Conservation (phyloP, 192 early-diverging fungal genomes). For the Coemansia sp. region DNA sequence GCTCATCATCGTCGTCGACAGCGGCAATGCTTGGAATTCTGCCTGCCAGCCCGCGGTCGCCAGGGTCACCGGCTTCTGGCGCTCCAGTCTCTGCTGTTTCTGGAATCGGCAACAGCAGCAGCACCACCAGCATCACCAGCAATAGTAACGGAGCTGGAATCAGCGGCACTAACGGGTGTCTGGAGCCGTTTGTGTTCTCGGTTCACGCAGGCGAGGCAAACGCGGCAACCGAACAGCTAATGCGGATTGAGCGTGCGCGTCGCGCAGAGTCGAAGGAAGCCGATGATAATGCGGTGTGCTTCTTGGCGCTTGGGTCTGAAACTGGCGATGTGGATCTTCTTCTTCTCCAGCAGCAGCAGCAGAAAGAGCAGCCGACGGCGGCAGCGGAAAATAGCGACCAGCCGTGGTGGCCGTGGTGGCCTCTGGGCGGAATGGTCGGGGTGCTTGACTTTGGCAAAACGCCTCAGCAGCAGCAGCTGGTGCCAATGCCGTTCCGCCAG, state of each 20-base stretch:
- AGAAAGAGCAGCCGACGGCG: neutral
- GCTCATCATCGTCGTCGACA: neutral
- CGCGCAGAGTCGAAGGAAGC: neutral
- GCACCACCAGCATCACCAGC: neutral
- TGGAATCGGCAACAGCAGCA: neutral
- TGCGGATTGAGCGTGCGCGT: conserved; percentile 31
- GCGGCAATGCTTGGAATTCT: conserved; percentile 1
- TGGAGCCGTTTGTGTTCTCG: conserved; percentile 41
- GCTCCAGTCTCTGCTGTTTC: neutral
- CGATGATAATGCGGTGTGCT: conserved; percentile 7
- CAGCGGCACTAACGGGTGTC: conserved; percentile 23
- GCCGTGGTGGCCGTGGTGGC: conserved; percentile 31
- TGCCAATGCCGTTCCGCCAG: neutral
- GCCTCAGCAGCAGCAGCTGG: neutral
- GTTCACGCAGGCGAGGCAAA: conserved; percentile 47
- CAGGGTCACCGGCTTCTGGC: neutral
- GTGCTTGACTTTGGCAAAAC: conserved; percentile 24
- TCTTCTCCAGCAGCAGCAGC: conserved; percentile 1
- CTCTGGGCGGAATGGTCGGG: conserved; percentile 40
- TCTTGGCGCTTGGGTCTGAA: conserved; percentile 36
- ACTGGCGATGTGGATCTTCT: conserved; percentile 32
- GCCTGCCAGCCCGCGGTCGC: neutral
- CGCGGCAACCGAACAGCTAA: conserved; percentile 42
- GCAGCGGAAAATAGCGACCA: neutral
- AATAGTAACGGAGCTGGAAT: neutral